phyloP scores from a whole-genome alignment of 495 filamentous ascomycete species.

The Polyplosphaeria fusca region DNA sequence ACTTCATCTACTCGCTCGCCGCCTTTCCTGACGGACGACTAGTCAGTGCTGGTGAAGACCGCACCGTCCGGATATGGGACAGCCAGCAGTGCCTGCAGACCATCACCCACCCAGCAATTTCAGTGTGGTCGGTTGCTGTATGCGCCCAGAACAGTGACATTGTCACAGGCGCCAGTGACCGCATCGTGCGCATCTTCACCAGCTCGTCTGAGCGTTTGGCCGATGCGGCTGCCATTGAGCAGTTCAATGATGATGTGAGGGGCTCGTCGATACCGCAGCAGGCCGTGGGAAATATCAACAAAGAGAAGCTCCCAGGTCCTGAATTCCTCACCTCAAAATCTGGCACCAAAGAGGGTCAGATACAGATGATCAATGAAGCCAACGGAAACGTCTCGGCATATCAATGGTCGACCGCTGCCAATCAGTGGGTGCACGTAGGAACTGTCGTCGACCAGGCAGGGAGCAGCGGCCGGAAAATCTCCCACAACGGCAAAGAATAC shows the following conservation, averaged over 20 bases:
- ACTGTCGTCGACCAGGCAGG: constrained; percentile 89
- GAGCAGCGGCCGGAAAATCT: constrained; percentile 69
- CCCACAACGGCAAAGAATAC: constrained; percentile 82
- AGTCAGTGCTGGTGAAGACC: constrained; percentile 88
- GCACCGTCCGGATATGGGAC: constrained; percentile 85
- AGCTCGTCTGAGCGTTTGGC: constrained; percentile 69
- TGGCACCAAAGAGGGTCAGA: constrained; percentile 89
- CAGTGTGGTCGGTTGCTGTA: constrained; percentile 86
- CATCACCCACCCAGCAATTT: constrained; percentile 96
- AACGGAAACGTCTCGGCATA: constrained; percentile 63
- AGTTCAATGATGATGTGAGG: constrained; percentile 78
- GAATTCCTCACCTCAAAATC: constrained; percentile 76
- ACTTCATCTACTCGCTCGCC: constrained; percentile 88
- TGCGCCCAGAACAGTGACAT: constrained; percentile 84
- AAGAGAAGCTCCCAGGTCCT: constrained; percentile 81
- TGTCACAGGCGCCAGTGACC: constrained; percentile 86
- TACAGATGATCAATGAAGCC: constrained; percentile 80
- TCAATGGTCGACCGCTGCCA: constrained; percentile 48
- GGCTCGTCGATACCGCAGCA: constrained; percentile 83
- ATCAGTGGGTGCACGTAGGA: constrained; percentile 80
- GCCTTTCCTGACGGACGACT: constrained; percentile 77
- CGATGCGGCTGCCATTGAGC: constrained; percentile 52
- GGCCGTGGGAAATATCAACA: constrained; percentile 76
- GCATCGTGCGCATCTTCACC: constrained; percentile 80
- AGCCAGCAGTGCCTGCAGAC: constrained; percentile 82